Evolutionary conservation across 176 grass and related monocot genomes (phyloP).

Genomic region (Coix lacrymajobi): DNA sequence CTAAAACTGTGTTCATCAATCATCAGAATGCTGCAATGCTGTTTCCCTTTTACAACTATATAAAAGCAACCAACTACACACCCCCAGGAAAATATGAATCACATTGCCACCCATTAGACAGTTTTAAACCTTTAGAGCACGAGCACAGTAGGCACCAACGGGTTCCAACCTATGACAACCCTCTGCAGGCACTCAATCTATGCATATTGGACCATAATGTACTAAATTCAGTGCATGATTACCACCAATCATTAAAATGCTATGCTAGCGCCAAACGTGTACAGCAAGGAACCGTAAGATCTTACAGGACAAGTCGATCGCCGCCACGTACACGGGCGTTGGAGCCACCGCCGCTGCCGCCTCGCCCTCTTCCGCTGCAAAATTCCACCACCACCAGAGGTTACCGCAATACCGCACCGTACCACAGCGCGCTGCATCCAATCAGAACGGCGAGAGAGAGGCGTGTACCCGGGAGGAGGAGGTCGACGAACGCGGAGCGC

Average conservation of each 20-base stretch:
- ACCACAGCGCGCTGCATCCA: neutral
- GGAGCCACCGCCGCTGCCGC: slow-evolving; percentile 21
- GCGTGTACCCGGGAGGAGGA: slow-evolving; percentile 40
- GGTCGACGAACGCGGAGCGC: slow-evolving; percentile 86
- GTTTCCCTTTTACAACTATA: neutral
- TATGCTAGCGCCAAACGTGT: neutral
- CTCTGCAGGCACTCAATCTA: neutral
- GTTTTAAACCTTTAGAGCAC: neutral
- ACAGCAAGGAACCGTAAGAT: slow-evolving; percentile 4
- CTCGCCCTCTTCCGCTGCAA: slow-evolving; percentile 44
- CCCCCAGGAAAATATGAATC: neutral
- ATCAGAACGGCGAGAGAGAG: neutral
- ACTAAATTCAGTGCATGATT: neutral
- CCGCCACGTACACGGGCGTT: slow-evolving; percentile 79
- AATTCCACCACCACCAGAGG: neutral
- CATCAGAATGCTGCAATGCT: neutral
- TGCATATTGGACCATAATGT: neutral
- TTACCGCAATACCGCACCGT: neutral
- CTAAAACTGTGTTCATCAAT: neutral
- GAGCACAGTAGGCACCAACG: neutral
- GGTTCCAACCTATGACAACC: neutral
- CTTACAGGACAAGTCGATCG: slow-evolving; percentile 88
- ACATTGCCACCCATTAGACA: neutral
- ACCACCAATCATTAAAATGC: neutral
- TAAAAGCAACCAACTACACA: neutral